Evolutionary conservation across 352 stramenopile species (phyloP), one percentile per base, ranked within the genome.

Genomic region (Phytopythium vexans): DNA sequence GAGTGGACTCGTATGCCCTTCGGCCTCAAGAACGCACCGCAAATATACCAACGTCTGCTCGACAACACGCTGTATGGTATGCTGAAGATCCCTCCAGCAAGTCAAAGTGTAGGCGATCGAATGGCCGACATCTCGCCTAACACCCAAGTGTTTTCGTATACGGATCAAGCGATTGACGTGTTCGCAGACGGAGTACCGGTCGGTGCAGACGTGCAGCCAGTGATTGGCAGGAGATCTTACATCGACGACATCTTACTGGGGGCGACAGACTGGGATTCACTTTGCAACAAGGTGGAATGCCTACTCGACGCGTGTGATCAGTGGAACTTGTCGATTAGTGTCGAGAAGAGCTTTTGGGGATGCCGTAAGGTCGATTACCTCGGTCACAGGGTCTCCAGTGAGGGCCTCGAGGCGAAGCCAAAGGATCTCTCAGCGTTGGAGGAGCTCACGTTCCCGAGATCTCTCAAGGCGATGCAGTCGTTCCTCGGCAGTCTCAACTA

Each of bases 171-270:
- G n/a, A n/a, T n/a, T n/a, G 41, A 62, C 21, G 34, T 62, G n/a
- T 62, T 62, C 34, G 15, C 8, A 0, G 14, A 16, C 0, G 52
- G 51, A 14, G 51, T 56, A 10, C 31, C 56, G 3, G 56, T 45
- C 8, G 15, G 6, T 4, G 7, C 16, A 3, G 21, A 16, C 1
- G 21, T 3, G 5, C 15, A 10, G 10, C 56, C 56, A 2, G 56
- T 65, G 1, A 21, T 70, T 11, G 39, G 41, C 0, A 15, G 52
- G 4, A 36, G 62, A 10, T 70, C 57, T 1, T 70, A 66, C 16
- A 66, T 66, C 44, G 62, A 70, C 34, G 62, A 66, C 43, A 63
- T 70, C 27, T n/a, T 63, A 11, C 12, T 70, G 12, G 32, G 16
- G 2, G 44, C 14, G 3, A 34, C 8, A 6, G 42, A 42, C 0